These are phyloP conservation scores for Naganishia vishniacii DNA, from an alignment of 768 basidiomycete genomes.

Conservation along the genomic window DNA sequence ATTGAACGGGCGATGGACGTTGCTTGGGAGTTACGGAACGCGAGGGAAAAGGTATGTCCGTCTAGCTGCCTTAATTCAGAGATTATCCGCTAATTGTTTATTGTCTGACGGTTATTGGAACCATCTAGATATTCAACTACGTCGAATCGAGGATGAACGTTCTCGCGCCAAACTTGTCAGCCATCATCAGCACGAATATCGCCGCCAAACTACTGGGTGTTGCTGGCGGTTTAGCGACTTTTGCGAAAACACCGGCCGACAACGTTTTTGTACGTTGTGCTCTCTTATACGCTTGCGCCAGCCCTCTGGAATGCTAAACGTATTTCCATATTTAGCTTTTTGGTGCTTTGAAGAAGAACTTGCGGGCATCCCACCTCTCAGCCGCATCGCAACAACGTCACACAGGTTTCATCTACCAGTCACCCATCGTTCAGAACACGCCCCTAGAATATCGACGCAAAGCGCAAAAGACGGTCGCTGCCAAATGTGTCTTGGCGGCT, in stretches of 20 bases:
- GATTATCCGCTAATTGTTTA: no score
- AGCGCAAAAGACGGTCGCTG: conserved; percentile 86
- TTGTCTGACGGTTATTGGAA: not conserved
- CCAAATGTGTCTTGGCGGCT: conserved; percentile 82
- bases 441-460: conserved; percentile 86
- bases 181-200: conserved; percentile 96
- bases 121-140: conserved; percentile 84
- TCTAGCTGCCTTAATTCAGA: no score
- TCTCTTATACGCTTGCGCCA: no score
- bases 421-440: conserved; percentile 74
- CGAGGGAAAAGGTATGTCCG: conserved; percentile 87
- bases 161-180: conserved; percentile 94
- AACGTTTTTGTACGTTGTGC: conserved; percentile 77
- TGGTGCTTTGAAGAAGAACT: conserved; percentile 86
- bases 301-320: no score
- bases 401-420: conserved; percentile 95
- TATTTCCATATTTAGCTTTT: conserved; percentile 62
- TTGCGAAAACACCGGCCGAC: conserved; percentile 90
- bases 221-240: conserved; percentile 81
- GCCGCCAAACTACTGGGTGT: conserved; percentile 97
- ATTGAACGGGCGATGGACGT: conserved; percentile 82
- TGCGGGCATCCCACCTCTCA: conserved; percentile 72
- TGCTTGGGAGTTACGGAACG: conserved; percentile 79
- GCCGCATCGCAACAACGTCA: conserved; percentile 79
- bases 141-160: conserved; percentile 98